Evolutionary conservation across 176 grass and related monocot species (phyloP), one percentile per base, ranked within the genome.

Genomic region (Aegilops sharonensis): DNA sequence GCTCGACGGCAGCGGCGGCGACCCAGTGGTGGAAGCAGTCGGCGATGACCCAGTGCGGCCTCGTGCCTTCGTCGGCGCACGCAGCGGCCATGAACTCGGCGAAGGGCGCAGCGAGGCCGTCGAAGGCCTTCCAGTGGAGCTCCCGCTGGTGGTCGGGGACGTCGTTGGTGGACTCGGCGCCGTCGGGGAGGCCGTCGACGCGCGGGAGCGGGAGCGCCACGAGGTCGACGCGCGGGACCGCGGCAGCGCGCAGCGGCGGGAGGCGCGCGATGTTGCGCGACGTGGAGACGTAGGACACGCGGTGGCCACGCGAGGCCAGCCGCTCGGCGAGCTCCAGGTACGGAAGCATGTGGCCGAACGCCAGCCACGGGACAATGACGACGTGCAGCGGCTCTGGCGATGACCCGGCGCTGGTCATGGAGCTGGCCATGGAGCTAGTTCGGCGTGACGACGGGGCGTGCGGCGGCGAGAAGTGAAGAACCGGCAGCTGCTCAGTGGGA

Each of bases 271-370:
- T 1, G 72, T 75, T 75, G 72, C 72, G 40, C 13, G 23, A 42
- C 42, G 72, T 75, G 72, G 72, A 75, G 42, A 75, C 72, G 72
- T 75, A 75, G 13, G 42, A 75, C 42, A 75, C 72, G 23, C n/a
- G 7, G 72, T 75, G 72, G 3, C 72, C 72, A 0, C 72, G 72
- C 23, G 12, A 2, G 1, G 72, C 72, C 2, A 75, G 72, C 6
- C 23, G 40, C 23, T 75, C 23, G 13, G 72, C 40, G 6, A 75
- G 72, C 40, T 75, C 72, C 12, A 75, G 72, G 72, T 75, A 48
- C 13, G 72, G 72, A 6, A 75, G 72, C 3, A 75, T 6, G 72
- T 75, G 72, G 23, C 72, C 72, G 23, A 75, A 48, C 6, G 72
- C 72, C 0, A 75, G 72, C 72, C 72, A 75, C 6, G 40, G 72